A percentile compares a stretch with the other conserved stretches of the same genome.
phyloP scores from a whole-genome alignment of 768 basidiomycete species.

The Pholiota molesta region DNA sequence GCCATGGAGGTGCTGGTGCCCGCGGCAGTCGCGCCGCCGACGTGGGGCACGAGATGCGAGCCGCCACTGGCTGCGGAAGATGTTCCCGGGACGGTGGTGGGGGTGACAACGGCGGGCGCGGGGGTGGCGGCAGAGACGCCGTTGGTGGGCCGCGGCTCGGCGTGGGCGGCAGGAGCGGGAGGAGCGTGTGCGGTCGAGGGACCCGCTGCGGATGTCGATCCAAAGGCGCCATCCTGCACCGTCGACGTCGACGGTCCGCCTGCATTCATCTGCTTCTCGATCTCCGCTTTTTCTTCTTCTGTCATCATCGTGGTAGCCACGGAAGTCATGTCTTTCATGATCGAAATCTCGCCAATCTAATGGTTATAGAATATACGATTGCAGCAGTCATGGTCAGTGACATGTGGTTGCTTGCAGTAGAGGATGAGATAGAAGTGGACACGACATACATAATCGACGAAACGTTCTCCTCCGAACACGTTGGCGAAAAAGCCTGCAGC shows the following conservation, averaged over 20 bases:
- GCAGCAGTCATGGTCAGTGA: no score
- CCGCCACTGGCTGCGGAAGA: conserved; percentile 7
- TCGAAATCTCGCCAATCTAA: conserved; percentile 72
- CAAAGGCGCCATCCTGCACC: conserved; percentile 15
- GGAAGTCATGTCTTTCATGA: conserved; percentile 92
- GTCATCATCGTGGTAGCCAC: conserved; percentile 87
- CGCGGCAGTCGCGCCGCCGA: conserved; percentile 15
- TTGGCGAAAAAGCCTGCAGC: conserved; percentile 94
- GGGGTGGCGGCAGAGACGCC: conserved; percentile 15
- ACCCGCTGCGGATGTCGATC: conserved; percentile 14
- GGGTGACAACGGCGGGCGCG: conserved; percentile 13
- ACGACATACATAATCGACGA: conserved; percentile 79
- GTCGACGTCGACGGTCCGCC: background rate
- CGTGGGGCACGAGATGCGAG: conserved; percentile 26
- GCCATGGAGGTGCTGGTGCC: conserved; percentile 14
- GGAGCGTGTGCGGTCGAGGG: conserved; percentile 5
- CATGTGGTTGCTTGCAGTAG: no score
- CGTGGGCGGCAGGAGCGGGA: conserved; percentile 1
- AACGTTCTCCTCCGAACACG: conserved; percentile 94
- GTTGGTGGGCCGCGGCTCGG: conserved; percentile 2
- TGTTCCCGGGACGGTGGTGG: conserved; percentile 5
- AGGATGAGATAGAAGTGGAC: background rate
- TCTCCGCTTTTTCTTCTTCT: conserved; percentile 89
- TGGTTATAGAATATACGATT: no score
- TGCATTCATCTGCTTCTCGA: conserved; percentile 70